Percentiles rank a stretch among this genome's conserved stretches.
These are phyloP conservation scores for Vigna mungo DNA, from an alignment of 306 rosid genomes.

Conservation along the genomic window DNA sequence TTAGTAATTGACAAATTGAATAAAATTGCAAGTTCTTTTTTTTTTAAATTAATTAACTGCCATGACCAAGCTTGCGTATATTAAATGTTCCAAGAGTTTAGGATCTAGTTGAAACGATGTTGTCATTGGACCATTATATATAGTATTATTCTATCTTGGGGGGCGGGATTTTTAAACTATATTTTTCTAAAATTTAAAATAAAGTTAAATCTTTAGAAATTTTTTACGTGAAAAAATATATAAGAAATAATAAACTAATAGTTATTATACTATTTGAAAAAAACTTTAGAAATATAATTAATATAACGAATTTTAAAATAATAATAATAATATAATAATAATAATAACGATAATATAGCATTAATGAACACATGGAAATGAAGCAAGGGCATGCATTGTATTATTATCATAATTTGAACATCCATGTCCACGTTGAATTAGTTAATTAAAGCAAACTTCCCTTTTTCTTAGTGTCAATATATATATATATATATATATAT, in stretches of 20 bases:
- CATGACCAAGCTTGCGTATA: background rate
- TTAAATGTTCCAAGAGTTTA: constrained; percentile 41
- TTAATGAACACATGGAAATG: background rate
- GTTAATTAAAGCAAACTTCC: background rate
- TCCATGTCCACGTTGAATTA: too few species aligned
- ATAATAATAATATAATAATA: too few species aligned
- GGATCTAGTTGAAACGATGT: constrained; percentile 18
- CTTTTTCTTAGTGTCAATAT: constrained; percentile 13
- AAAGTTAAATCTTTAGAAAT: too few species aligned
- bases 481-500: constrained; percentile 14
- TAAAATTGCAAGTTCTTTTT: background rate
- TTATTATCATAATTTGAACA: too few species aligned
- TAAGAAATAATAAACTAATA: background rate
- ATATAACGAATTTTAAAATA: background rate
- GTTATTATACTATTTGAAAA: background rate
- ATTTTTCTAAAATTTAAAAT: too few species aligned
- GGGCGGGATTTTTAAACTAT: too few species aligned
- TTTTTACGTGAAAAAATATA: too few species aligned
- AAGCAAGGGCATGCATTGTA: too few species aligned
- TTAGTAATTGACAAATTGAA: background rate
- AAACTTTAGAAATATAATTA: background rate
- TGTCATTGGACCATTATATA: background rate
- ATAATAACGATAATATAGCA: too few species aligned
- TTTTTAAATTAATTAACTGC: background rate
- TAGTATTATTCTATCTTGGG: background rate